These are phyloP conservation scores for Trichoderma afroharzianum DNA, from an alignment of 2,329 filamentous ascomycete genomes.

Conservation along the genomic window DNA sequence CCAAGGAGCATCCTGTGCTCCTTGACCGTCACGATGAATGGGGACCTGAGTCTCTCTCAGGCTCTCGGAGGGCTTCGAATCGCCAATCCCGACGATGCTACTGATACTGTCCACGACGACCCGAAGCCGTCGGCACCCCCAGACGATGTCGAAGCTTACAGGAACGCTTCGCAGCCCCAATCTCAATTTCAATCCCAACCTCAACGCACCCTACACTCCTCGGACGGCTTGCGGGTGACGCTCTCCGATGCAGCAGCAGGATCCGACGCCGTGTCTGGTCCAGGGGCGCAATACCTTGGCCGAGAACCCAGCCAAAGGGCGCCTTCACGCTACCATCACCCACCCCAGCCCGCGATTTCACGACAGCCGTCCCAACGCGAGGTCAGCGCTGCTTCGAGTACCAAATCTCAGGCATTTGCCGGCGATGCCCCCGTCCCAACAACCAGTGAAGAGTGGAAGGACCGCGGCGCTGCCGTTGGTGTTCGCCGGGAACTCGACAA, in stretches of 20 bases:
- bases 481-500: conserved; percentile 80
- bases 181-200: not conserved
- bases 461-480: conserved; percentile 83
- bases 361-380: conserved; percentile 72
- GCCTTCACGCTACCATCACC: not conserved
- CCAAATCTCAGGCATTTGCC: conserved; percentile 29
- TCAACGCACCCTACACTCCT: conserved; percentile 19
- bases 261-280: conserved; percentile 42
- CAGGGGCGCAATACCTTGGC: conserved; percentile 41
- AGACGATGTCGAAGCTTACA: conserved; percentile 21
- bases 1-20: conserved; percentile 18
- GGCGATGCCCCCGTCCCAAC: conserved; percentile 42
- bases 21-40: conserved; percentile 64
- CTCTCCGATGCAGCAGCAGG: conserved; percentile 20
- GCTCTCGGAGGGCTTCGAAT: conserved; percentile 92
- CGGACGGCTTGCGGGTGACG: conserved; percentile 14
- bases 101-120: conserved; percentile 32
- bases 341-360: conserved; percentile 51
- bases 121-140: conserved; percentile 18
- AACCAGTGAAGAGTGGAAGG: conserved; percentile 92
- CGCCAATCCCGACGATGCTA: conserved; percentile 84
- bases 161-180: conserved; percentile 18
- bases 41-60: conserved; percentile 87
- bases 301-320: conserved; percentile 64
- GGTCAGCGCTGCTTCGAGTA: conserved; percentile 43